A percentile compares a stretch with the other conserved stretches of the same genome.
phyloP scores from a whole-genome alignment of 805 yeast species.

The Peterozyma xylosa region DNA sequence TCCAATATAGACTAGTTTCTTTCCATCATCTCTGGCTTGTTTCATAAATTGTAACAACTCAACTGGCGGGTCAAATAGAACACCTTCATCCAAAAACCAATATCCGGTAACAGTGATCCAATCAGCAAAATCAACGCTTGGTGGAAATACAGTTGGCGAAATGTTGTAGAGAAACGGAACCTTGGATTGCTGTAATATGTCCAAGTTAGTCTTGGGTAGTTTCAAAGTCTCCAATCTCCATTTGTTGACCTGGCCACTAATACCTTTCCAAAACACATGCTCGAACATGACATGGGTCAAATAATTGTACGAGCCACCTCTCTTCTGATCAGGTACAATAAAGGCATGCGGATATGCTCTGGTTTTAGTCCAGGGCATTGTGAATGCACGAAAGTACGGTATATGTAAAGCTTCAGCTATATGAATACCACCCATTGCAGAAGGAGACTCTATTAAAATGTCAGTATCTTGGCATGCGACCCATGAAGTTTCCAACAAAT shows the following conservation, averaged over 20 bases:
- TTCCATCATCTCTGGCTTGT: conserved; percentile 49
- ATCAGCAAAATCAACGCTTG: conserved; percentile 87
- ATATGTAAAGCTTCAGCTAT: conserved; percentile 87
- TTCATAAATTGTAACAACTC: conserved; percentile 52
- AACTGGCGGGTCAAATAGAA: conserved; percentile 50
- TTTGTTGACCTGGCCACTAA: conserved; percentile 73
- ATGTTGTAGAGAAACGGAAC: conserved; percentile 87
- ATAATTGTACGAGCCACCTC: conserved; percentile 90
- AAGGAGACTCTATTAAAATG: conserved; percentile 87
- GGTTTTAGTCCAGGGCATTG: conserved; percentile 98
- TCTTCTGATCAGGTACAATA: conserved; percentile 86
- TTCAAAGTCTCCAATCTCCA: conserved; percentile 73
- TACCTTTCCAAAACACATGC: conserved; percentile 89
- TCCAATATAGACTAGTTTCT: conserved; percentile 84
- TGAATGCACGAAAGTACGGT: conserved; percentile 90
- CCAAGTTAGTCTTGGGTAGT: conserved; percentile 63
- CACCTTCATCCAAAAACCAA: conserved; percentile 80
- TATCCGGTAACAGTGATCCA: conserved; percentile 96
- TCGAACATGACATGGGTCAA: conserved; percentile 91
- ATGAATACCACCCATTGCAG: conserved; percentile 93
- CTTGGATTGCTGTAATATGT: conserved; percentile 62
- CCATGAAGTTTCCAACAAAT: conserved; percentile 72
- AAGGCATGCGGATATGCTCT: conserved; percentile 96
- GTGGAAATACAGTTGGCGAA: conserved; percentile 84
- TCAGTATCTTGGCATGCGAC: conserved; percentile 79